phyloP scores from a whole-genome alignment of 2,329 filamentous ascomycete genomes.

The Cyanodermella asteris region DNA sequence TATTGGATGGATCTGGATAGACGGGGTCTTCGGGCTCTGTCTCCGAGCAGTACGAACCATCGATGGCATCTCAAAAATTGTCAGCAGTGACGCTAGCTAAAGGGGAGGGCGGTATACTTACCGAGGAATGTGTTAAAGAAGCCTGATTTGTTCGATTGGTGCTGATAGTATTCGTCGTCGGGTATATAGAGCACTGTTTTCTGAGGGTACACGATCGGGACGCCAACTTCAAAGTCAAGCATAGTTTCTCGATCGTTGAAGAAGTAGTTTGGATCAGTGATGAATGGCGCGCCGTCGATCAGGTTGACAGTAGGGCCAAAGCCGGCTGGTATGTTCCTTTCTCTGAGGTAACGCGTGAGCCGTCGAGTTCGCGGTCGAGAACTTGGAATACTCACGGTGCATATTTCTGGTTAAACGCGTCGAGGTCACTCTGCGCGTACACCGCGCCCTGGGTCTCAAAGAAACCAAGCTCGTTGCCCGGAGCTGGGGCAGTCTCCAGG shows the following conservation, averaged over 20 bases:
- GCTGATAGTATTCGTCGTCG: constrained; percentile 18
- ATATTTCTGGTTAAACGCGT: constrained; percentile 23
- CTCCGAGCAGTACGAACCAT: constrained; percentile 26
- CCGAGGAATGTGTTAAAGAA: constrained; percentile 26
- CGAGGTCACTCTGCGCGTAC: constrained; percentile 28
- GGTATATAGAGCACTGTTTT: constrained; percentile 27
- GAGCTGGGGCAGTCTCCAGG: constrained; percentile 13
- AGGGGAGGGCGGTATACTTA: too few species aligned
- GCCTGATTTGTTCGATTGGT: constrained; percentile 16
- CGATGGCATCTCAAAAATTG: constrained; percentile 27
- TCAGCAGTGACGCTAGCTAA: too few species aligned
- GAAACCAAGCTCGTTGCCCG: constrained; percentile 30
- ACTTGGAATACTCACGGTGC: too few species aligned
- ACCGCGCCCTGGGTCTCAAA: constrained; percentile 29
- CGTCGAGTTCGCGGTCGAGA: too few species aligned
- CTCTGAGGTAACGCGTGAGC: too few species aligned
- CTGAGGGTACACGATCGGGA: constrained; percentile 31
- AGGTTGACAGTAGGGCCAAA: constrained; percentile 20
- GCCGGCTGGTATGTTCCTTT: constrained; percentile 20
- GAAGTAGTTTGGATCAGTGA: too few species aligned
- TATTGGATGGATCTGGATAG: constrained; percentile 21
- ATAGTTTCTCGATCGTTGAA: too few species aligned
- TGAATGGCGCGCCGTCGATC: constrained; percentile 24
- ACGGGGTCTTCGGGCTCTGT: constrained; percentile 15
- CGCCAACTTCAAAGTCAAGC: constrained; percentile 33